Base-by-base conservation (phyloP, 2,329 filamentous ascomycete species). In the Alternaria hordeiaustralica region DNA sequence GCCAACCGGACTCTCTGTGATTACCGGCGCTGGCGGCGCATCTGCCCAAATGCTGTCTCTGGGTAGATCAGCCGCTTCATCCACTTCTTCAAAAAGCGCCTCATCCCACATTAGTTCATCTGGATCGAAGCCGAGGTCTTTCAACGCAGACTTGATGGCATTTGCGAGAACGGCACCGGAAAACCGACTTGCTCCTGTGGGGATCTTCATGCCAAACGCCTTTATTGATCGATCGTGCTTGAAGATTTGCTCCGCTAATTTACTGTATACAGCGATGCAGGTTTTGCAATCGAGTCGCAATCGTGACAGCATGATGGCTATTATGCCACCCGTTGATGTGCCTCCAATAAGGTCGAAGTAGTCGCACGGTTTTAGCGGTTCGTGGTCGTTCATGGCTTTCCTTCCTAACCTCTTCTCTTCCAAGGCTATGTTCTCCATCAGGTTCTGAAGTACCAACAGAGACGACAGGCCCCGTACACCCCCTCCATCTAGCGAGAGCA, bases 291-390 rank as follows among this genome's bases (percentile, higher is more conserved):
- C 73, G 15, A 81, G 72, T 15, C 73, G 71, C 25, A 81, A 67
- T 2, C 79, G 72, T n/a, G 79, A 80, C 3, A 81, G 75, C 13
- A 81, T 70, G 9, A 81, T 76, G 9, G 79, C 79, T 46, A 81
- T 81, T 51, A 81, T 80, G 2, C 79, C 79, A 8, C 79, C 79
- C 0, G 79, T 81, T 11, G 77, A 80, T 11, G 79, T 81, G 2
- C 79, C 79, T 10, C 78, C 79, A 30, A 81, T 81, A 12, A 81
- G 68, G 58, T 81, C 79, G 46, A 81, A 81, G 50, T 81, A 81
- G 63, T 81, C 79, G 58, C 76, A 80, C 2, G 79, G 79, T 56
- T 72, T 79, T 12, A 80, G 61, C 4, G 73, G 70, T 8, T 64
- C 69, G 41, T 75, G 69, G 26, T 79, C 69, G 36, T 67, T 72